These are phyloP conservation scores for Fusarium euwallaceae DNA, from an alignment of 2,329 filamentous ascomycete species.

Conservation along the genomic window DNA sequence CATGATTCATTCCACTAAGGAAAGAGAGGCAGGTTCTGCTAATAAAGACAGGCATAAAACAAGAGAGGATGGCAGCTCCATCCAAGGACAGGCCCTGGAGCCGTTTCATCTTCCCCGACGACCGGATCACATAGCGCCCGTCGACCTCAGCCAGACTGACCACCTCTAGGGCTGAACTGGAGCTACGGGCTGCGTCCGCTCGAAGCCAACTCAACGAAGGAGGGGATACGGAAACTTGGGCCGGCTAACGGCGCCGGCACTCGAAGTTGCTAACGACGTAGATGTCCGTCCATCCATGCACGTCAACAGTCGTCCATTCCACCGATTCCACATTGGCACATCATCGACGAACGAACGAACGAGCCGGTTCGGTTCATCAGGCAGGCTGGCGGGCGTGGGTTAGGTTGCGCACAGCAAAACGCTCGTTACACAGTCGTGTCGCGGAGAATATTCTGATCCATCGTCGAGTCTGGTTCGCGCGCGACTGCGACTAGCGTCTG, in stretches of 20 bases:
- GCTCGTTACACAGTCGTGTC: slow-evolving; percentile 47
- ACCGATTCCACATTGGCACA: slow-evolving; percentile 37
- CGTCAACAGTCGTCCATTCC: slow-evolving; percentile 43
- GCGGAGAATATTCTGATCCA: slow-evolving; percentile 50
- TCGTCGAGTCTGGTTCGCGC: slow-evolving; percentile 48
- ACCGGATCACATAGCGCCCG: slow-evolving; percentile 44
- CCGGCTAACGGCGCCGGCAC: slow-evolving; percentile 41
- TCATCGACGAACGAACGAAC: slow-evolving; percentile 7
- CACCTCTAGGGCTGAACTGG: slow-evolving; percentile 47
- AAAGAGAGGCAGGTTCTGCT: slow-evolving; percentile 9
- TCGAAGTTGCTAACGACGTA: slow-evolving; percentile 21
- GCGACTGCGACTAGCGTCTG: slow-evolving; percentile 49
- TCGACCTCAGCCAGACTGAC: slow-evolving; percentile 34
- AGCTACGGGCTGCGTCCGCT: slow-evolving; percentile 35
- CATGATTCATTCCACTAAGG: neutral
- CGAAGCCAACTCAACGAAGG: slow-evolving; percentile 32
- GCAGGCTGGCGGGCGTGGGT: slow-evolving; percentile 43
- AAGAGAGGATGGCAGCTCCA: neutral
- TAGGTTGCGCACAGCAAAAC: slow-evolving; percentile 44
- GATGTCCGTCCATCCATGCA: slow-evolving; percentile 46
- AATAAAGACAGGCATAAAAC: slow-evolving; percentile 19
- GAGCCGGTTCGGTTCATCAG: slow-evolving; percentile 37
- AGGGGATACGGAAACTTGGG: slow-evolving; percentile 34
- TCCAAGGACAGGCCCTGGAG: slow-evolving; percentile 23
- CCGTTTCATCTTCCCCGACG: slow-evolving; percentile 38